Conservation (phyloP, 2,329 filamentous ascomycete genomes). For the Xylaria sp. region DNA sequence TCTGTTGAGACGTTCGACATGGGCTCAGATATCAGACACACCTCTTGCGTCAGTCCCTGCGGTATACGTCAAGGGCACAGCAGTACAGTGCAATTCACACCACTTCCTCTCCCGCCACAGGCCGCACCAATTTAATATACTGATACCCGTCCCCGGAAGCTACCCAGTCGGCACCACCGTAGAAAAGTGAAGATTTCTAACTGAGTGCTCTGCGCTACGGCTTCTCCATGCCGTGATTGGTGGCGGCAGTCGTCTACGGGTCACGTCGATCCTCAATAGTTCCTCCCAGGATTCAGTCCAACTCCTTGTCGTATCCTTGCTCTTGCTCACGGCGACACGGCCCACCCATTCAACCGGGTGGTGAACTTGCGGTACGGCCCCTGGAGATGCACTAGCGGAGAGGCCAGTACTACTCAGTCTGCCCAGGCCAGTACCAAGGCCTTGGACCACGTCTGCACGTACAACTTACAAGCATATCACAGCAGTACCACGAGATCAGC, state of each 20-base stretch:
- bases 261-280: constrained; percentile 23
- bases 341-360: constrained; percentile 1
- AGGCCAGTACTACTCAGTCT: no score
- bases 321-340: not conserved
- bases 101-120: not conserved
- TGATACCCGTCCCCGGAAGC: not conserved
- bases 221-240: constrained; percentile 14
- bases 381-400: no score
- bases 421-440: no score
- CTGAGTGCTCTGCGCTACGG: not conserved
- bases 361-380: not conserved
- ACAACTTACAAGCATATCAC: not conserved
- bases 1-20: not conserved
- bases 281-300: not conserved
- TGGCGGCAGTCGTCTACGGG: constrained; percentile 10
- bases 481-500: constrained; percentile 13
- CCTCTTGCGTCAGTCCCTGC: constrained; percentile 11
- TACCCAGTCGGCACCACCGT: not conserved
- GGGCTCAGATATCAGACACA: constrained; percentile 19
- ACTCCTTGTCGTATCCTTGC: no score
- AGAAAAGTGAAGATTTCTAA: not conserved
- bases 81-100: constrained; percentile 5
- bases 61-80: constrained; percentile 9
- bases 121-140: constrained; percentile 14
- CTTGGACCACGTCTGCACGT: no score